A percentile compares a stretch with the other conserved stretches of the same genome.
phyloP scores from a whole-genome alignment of 352 stramenopile species.

The Chrysophaeum taylorii region DNA sequence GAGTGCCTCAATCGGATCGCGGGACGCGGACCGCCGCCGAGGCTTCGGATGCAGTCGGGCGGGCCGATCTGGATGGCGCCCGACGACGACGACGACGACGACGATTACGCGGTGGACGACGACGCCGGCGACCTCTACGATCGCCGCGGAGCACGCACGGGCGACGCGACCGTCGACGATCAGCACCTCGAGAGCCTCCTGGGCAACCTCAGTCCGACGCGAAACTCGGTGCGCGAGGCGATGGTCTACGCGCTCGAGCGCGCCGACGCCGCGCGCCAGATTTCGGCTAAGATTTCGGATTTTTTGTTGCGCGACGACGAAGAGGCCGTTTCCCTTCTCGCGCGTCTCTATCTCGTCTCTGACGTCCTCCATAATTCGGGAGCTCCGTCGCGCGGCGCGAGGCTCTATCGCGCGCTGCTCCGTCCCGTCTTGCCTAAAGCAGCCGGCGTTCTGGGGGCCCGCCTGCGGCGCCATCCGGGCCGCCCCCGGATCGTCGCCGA shows the following conservation, averaged over 20 bases:
- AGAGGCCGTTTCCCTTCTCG: constrained; percentile 26
- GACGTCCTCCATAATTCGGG: constrained; percentile 71
- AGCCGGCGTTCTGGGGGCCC: background rate
- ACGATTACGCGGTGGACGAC: background rate
- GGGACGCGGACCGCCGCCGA: background rate
- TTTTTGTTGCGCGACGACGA: background rate
- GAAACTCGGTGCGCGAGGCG: constrained; percentile 21
- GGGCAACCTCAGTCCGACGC: background rate
- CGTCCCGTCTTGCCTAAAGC: background rate
- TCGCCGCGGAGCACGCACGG: background rate
- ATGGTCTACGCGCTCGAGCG: constrained; percentile 41
- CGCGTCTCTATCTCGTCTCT: constrained; percentile 55
- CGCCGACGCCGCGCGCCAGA: constrained; percentile 26
- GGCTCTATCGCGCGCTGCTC: background rate
- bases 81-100: background rate
- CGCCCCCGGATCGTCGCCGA: background rate
- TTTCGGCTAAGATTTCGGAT: no score
- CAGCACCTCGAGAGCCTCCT: background rate
- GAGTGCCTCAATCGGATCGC: background rate
- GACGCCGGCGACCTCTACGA: background rate
- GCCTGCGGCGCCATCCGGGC: background rate
- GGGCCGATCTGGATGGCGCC: constrained; percentile 34
- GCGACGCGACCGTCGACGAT: constrained; percentile 1
- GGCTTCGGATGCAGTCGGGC: constrained; percentile 11
- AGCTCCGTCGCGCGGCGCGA: constrained; percentile 25